These are phyloP conservation scores for Austroboletus olivaceoglutinosus DNA, from an alignment of 1,284 basidiomycete genomes.

Conservation along the genomic window DNA sequence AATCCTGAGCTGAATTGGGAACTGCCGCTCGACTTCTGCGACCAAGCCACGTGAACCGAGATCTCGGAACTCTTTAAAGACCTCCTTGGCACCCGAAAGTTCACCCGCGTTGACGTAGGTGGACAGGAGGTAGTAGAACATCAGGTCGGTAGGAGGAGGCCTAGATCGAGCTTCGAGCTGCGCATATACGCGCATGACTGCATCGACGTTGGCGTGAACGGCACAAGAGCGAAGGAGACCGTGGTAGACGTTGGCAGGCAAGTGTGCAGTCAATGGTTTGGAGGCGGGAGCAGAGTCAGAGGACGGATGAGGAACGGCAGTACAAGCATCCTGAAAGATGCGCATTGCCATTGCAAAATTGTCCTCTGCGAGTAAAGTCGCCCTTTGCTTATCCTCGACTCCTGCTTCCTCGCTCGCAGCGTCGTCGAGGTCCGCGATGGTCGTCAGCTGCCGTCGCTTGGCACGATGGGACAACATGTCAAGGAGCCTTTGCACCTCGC, in stretches of 20 bases:
- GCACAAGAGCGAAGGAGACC: conserved; percentile 67
- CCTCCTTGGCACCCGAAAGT: conserved; percentile 57
- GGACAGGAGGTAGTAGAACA: conserved; percentile 62
- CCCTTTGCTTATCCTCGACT: conserved; percentile 38
- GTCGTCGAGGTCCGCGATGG: conserved; percentile 17
- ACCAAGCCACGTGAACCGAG: conserved; percentile 40
- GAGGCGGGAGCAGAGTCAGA: not conserved
- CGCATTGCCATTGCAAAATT: conserved; percentile 72
- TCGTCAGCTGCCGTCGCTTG: conserved; percentile 34
- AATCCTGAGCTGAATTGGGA: conserved; percentile 44
- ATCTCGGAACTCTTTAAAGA: conserved; percentile 64
- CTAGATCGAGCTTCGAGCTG: conserved; percentile 54
- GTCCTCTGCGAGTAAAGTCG: conserved; percentile 54
- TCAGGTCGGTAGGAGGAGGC: conserved; percentile 36
- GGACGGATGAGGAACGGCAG: conserved; percentile 31
- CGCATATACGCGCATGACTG: conserved; percentile 67
- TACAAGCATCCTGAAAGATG: conserved; percentile 63
- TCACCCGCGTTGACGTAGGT: conserved; percentile 58
- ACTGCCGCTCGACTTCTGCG: conserved; percentile 18
- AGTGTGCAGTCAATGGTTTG: conserved; percentile 12
- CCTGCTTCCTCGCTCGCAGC: conserved; percentile 19
- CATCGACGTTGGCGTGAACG: conserved; percentile 55
- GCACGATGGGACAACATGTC: conserved; percentile 43
- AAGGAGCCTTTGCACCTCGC: conserved; percentile 58
- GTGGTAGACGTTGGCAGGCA: conserved; percentile 49